Evolutionary conservation across 73 alveolate species (phyloP).

Genomic region (Tetrahymena malaccensis): DNA sequence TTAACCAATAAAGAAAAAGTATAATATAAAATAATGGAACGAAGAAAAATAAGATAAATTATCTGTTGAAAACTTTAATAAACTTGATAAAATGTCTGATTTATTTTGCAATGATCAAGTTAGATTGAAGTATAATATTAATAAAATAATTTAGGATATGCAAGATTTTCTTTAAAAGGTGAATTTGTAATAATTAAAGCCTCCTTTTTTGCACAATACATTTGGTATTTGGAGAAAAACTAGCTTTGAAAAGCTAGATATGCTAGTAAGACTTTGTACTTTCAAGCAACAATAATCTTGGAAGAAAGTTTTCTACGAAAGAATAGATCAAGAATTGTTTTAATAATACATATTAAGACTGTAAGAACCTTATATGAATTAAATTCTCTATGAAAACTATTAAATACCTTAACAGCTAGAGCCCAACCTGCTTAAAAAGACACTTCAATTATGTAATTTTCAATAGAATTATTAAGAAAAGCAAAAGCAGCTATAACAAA

Average conservation of each 20-base stretch:
- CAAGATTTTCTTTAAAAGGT: background rate
- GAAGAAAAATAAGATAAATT: background rate
- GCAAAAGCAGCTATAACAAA: too few relatives aligned
- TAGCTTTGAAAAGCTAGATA: background rate
- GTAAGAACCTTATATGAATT: background rate
- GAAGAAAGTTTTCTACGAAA: background rate
- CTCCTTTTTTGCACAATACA: background rate
- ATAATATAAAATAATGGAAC: background rate
- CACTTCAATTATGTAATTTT: background rate
- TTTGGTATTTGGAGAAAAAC: background rate
- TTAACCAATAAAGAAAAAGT: background rate
- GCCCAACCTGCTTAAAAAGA: background rate
- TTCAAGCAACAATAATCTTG: background rate
- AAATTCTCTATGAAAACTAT: background rate
- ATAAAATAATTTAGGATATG: background rate
- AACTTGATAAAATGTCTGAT: background rate
- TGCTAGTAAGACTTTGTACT: background rate
- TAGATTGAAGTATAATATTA: background rate
- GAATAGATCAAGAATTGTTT: background rate
- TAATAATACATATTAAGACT: background rate
- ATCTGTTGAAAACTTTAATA: background rate
- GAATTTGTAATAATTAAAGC: background rate
- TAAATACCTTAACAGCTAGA: background rate
- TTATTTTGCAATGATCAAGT: background rate
- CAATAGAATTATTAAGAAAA: background rate